These are phyloP conservation scores for Calophaca sinica DNA, from an alignment of 306 rosid genomes.

Conservation along the genomic window DNA sequence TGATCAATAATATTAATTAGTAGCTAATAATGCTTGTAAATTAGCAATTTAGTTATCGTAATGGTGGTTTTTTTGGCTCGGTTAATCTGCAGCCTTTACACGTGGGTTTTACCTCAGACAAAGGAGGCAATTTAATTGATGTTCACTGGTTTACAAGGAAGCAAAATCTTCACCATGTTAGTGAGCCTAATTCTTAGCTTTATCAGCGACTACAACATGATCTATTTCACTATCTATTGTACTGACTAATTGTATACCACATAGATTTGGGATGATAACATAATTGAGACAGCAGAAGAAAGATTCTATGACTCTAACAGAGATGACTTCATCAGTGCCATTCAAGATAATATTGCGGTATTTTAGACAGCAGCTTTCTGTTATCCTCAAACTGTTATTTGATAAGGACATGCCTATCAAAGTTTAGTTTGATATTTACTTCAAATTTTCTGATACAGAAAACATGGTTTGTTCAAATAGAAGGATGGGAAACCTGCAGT, in stretches of 20 bases:
- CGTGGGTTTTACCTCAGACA: slow-evolving; percentile 84
- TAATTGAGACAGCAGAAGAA: slow-evolving; percentile 79
- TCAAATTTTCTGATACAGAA: slow-evolving; percentile 52
- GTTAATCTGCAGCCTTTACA: slow-evolving; percentile 81
- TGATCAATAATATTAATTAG: too few species aligned
- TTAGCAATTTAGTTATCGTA: slow-evolving; percentile 5
- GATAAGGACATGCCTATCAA: not conserved
- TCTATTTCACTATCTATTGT: not conserved
- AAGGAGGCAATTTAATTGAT: slow-evolving; percentile 75
- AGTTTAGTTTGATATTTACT: not conserved
- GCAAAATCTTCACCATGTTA: slow-evolving; percentile 93
- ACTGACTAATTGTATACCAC: not conserved
- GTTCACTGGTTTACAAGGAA: slow-evolving; percentile 80
- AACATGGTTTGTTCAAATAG: slow-evolving; percentile 67
- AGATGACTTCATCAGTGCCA: slow-evolving; percentile 51
- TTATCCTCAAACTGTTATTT: not conserved
- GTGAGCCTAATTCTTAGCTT: slow-evolving; percentile 46
- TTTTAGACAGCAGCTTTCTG: slow-evolving; percentile 3
- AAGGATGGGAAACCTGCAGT: slow-evolving; percentile 74
- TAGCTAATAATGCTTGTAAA: slow-evolving; percentile 14
- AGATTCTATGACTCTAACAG: slow-evolving; percentile 57
- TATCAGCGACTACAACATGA: slow-evolving; percentile 8
- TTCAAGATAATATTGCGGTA: slow-evolving; percentile 79
- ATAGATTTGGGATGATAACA: slow-evolving; percentile 81
- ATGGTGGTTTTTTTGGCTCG: slow-evolving; percentile 10